Evolutionary conservation across 2,329 filamentous ascomycete genomes (phyloP).

Genomic region (Colletotrichum sp.): DNA sequence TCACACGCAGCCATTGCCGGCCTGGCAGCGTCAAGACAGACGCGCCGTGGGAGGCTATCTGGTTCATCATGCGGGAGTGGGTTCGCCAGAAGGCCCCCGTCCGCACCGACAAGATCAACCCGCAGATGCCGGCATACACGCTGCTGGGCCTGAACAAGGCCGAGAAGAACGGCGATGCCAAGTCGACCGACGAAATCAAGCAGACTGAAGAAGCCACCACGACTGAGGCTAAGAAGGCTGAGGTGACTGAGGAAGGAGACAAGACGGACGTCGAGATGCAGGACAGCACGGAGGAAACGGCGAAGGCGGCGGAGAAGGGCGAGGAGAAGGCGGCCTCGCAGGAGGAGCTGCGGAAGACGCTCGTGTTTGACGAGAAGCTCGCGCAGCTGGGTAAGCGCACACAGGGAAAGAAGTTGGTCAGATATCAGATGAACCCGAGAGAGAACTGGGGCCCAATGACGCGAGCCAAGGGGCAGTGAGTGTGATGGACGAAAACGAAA

Average conservation of each 20-base stretch:
- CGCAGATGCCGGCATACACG: slow-evolving; percentile 72
- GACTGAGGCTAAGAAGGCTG: background rate
- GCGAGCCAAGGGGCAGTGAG: slow-evolving; percentile 58
- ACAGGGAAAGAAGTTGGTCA: slow-evolving; percentile 71
- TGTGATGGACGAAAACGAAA: slow-evolving; percentile 62
- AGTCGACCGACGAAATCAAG: background rate
- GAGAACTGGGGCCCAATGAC: slow-evolving; percentile 93
- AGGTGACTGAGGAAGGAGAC: slow-evolving; percentile 15
- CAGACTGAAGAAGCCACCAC: background rate
- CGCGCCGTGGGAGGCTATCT: slow-evolving; percentile 87
- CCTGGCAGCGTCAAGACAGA: slow-evolving; percentile 92
- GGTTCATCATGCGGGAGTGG: slow-evolving; percentile 95
- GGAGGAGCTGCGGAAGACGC: slow-evolving; percentile 60
- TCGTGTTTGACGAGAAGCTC: slow-evolving; percentile 77
- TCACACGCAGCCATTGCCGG: slow-evolving; percentile 87
- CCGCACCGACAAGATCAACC: slow-evolving; percentile 73
- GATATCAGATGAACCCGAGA: slow-evolving; percentile 89
- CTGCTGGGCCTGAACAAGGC: slow-evolving; percentile 61
- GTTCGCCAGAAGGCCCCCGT: slow-evolving; percentile 80
- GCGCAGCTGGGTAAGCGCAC: slow-evolving; percentile 76
- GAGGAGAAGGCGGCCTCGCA: slow-evolving; percentile 25
- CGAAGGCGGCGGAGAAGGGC: slow-evolving; percentile 38
- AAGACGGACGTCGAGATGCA: slow-evolving; percentile 37
- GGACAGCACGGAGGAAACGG: slow-evolving; percentile 25
- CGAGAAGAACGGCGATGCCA: slow-evolving; percentile 32